phyloP scores from a whole-genome alignment of 768 basidiomycete species.

The Pholiota conissans region DNA sequence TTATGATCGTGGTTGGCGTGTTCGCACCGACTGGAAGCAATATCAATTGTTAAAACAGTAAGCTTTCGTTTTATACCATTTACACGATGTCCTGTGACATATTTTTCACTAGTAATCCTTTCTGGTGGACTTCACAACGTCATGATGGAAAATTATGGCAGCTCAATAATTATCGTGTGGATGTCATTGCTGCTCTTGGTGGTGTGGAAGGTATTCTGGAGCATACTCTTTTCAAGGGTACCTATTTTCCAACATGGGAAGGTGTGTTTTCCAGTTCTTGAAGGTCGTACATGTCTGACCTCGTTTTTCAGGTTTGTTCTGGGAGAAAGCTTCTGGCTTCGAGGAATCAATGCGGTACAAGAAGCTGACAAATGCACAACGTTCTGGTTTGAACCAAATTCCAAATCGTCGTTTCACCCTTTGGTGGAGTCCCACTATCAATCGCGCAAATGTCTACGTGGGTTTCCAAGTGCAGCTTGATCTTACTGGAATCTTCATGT shows the following conservation, averaged over 20 bases:
- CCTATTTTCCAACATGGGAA: slow-evolving; percentile 98
- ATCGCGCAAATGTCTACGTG: slow-evolving; percentile 98
- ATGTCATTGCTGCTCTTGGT: slow-evolving; percentile 96
- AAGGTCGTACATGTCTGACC: slow-evolving; percentile 3
- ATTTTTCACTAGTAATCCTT: slow-evolving; percentile 70
- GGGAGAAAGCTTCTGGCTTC: slow-evolving; percentile 98
- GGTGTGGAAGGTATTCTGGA: slow-evolving; percentile 97
- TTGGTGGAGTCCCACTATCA: slow-evolving; percentile 99
- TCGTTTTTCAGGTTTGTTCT: slow-evolving; percentile 69
- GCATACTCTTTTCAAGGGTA: slow-evolving; percentile 96
- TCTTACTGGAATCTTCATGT: slow-evolving; percentile 95
- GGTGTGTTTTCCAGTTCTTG: slow-evolving; percentile 39
- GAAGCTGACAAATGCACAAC: slow-evolving; percentile 97
- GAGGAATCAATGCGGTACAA: slow-evolving; percentile 96
- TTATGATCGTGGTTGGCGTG: slow-evolving; percentile 99
- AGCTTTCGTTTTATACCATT: slow-evolving; percentile 25
- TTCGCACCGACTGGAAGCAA: slow-evolving; percentile 97
- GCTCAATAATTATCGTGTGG: slow-evolving; percentile 96
- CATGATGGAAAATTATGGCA: slow-evolving; percentile 98
- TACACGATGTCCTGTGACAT: slow-evolving; percentile 2
- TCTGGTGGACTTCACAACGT: slow-evolving; percentile 99
- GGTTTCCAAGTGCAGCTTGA: slow-evolving; percentile 99
- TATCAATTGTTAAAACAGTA: slow-evolving; percentile 92
- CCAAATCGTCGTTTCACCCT: slow-evolving; percentile 99
- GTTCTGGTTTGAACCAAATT: slow-evolving; percentile 96